phyloP scores from a whole-genome alignment of 108 stramenopile species.

The Nitzschia sp. region DNA sequence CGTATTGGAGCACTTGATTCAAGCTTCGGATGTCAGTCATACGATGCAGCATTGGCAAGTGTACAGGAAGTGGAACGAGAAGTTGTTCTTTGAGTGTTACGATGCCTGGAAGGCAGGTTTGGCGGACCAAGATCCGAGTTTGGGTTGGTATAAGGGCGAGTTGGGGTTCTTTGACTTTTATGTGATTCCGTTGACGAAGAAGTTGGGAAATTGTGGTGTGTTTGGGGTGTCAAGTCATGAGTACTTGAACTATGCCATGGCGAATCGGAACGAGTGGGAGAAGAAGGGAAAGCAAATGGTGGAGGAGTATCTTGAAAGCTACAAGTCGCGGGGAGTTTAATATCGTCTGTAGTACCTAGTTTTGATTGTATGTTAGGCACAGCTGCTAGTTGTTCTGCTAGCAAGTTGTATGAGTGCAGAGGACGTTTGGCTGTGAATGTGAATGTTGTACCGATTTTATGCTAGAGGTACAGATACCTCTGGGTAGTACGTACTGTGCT shows the following conservation, averaged over 20 bases:
- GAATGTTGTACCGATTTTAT: no score
- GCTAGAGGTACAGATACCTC: no score
- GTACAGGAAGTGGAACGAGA: background rate
- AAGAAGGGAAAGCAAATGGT: conserved; percentile 4
- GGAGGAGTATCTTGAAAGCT: no score
- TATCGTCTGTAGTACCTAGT: no score
- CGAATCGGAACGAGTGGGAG: conserved; percentile 27
- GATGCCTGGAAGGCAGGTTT: background rate
- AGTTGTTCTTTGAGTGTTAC: background rate
- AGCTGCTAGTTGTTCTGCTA: no score
- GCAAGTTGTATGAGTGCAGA: no score
- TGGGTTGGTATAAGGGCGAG: conserved; percentile 18
- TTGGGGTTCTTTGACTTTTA: conserved; percentile 22
- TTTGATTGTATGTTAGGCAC: no score
- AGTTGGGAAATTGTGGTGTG: conserved; percentile 17
- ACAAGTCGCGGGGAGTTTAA: no score
- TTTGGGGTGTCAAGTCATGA: conserved; percentile 26
- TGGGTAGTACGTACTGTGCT: no score
- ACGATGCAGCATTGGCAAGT: background rate
- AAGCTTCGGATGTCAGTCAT: background rate
- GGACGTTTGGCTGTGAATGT: no score
- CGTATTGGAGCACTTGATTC: background rate
- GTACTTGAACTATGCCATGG: conserved; percentile 27
- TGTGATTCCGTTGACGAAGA: conserved; percentile 17
- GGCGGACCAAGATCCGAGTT: background rate